Conservation (phyloP, 2,329 filamentous ascomycete genomes). For the Thelonectria olida region DNA sequence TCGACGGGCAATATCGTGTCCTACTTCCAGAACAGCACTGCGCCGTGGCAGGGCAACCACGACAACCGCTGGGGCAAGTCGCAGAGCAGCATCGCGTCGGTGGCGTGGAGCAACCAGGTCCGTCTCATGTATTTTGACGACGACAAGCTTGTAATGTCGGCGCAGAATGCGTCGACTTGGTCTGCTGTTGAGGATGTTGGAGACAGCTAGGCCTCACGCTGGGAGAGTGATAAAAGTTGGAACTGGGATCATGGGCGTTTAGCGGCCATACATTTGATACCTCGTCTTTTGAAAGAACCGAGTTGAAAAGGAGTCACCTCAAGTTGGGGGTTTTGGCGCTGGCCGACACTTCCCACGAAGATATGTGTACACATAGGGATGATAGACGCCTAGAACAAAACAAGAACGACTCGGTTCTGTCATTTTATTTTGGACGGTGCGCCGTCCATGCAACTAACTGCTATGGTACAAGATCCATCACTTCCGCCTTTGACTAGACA, state of each 20-base stretch:
- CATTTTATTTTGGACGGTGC: slow-evolving; percentile 24
- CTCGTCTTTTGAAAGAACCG: not conserved
- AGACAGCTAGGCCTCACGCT: not conserved
- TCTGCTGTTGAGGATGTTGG: not conserved
- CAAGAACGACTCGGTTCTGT: slow-evolving; percentile 21
- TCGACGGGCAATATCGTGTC: slow-evolving; percentile 21
- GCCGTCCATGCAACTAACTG: slow-evolving; percentile 39
- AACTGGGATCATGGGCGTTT: not conserved
- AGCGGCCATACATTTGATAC: not conserved
- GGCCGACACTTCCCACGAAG: not conserved
- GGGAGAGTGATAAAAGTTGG: not conserved
- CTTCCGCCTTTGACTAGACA: slow-evolving; percentile 30
- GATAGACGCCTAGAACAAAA: slow-evolving; percentile 18
- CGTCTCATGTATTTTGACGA: slow-evolving; percentile 30
- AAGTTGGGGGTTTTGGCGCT: not conserved
- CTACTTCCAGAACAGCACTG: slow-evolving; percentile 8
- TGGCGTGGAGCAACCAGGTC: slow-evolving; percentile 26
- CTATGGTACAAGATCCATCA: slow-evolving; percentile 42
- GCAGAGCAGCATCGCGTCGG: slow-evolving; percentile 25
- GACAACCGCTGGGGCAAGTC: slow-evolving; percentile 20
- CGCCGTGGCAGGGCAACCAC: slow-evolving; percentile 7
- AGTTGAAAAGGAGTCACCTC: not conserved
- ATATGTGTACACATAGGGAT: not conserved
- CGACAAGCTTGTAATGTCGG: slow-evolving; percentile 18
- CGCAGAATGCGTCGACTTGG: slow-evolving; percentile 19